Conservation (phyloP, 1,284 basidiomycete species). For the Sporisorium iseilematis-ciliati region DNA sequence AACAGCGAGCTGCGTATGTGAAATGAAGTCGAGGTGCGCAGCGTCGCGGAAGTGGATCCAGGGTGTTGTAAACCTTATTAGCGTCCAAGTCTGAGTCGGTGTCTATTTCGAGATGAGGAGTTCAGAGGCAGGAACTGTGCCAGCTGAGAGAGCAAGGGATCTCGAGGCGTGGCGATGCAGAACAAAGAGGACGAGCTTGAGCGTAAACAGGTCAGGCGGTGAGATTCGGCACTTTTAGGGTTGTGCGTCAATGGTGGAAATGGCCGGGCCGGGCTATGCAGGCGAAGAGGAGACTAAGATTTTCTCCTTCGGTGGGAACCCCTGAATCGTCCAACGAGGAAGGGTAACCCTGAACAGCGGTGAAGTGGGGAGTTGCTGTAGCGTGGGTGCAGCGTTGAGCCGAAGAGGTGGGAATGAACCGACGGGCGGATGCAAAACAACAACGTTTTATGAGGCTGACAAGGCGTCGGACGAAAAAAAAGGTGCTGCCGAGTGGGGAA, state of each 20-base stretch:
- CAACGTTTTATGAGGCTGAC: not conserved
- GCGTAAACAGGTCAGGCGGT: constrained; percentile 1
- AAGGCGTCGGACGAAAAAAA: not conserved
- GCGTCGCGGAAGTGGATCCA: constrained; percentile 7
- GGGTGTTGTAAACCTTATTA: constrained; percentile 13
- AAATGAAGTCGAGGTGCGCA: constrained; percentile 33
- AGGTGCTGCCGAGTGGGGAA: not conserved
- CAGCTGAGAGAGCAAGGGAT: not conserved
- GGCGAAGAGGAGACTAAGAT: not conserved
- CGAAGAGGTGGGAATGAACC: not conserved
- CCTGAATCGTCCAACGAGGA: not conserved
- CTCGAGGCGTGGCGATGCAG: not conserved
- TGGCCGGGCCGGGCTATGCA: constrained; percentile 5
- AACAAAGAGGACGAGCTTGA: constrained; percentile 3
- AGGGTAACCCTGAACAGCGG: not conserved
- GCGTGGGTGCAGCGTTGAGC: not conserved
- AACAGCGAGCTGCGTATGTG: not conserved
- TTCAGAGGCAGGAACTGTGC: not conserved
- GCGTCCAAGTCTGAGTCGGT: not conserved
- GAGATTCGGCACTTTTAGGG: constrained; percentile 1
- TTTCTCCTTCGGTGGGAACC: not conserved
- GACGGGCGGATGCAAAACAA: not conserved
- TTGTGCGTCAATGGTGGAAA: constrained; percentile 6
- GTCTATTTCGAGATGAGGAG: not conserved
- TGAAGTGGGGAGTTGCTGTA: not conserved